Evolutionary conservation across 163 green algal genomes (phyloP).

Genomic region (Scenedesmus sp.): DNA sequence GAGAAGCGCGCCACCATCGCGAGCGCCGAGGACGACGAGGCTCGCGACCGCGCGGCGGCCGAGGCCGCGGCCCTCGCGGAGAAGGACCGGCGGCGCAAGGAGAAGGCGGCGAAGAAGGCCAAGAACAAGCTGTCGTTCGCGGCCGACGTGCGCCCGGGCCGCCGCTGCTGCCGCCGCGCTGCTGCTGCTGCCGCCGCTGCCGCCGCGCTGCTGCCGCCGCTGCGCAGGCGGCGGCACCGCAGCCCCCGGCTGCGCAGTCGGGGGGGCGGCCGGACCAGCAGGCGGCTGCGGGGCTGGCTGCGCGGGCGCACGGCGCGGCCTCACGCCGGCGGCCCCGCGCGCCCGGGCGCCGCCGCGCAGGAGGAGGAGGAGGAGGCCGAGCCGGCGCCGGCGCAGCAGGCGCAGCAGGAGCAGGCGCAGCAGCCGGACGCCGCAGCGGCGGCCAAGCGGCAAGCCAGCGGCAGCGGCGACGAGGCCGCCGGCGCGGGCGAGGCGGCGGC

Average conservation of each 20-base stretch:
- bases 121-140: slow-evolving; percentile 80
- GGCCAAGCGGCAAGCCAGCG: not conserved
- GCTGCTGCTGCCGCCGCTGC: not conserved
- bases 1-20: slow-evolving; percentile 79
- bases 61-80: slow-evolving; percentile 52
- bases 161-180: not conserved
- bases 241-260: too few relatives aligned
- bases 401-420: slow-evolving; percentile 14
- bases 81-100: slow-evolving; percentile 61
- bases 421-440: slow-evolving; percentile 3
- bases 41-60: slow-evolving; percentile 55
- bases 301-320: too few relatives aligned
- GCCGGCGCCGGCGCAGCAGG: not conserved
- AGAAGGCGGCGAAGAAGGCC: slow-evolving; percentile 60
- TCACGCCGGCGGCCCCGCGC: too few relatives aligned
- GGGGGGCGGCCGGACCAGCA: not conserved
- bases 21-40: slow-evolving; percentile 71
- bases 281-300: too few relatives aligned
- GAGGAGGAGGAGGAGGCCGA: slow-evolving; percentile 42
- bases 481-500: slow-evolving; percentile 12
- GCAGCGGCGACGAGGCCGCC: slow-evolving; percentile 13
- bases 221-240: not conserved
- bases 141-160: slow-evolving; percentile 24
- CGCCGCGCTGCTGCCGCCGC: not conserved
- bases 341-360: too few relatives aligned